Evolutionary conservation across 1,284 basidiomycete species (phyloP).

Genomic region (Boletus semigastroideus): DNA sequence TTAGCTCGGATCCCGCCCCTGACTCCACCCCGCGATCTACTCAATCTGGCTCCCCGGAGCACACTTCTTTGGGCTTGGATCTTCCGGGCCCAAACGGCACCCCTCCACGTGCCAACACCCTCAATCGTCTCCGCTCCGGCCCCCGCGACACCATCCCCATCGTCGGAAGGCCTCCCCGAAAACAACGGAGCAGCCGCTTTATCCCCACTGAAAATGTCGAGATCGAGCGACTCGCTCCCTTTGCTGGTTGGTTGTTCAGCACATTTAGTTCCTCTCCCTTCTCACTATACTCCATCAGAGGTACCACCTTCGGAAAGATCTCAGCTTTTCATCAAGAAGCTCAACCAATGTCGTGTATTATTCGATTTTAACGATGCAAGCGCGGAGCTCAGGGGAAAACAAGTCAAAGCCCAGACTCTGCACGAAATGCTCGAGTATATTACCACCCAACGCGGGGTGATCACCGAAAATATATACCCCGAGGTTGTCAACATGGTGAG

Average conservation of each 20-base stretch:
- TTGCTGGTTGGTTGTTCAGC: slow-evolving; percentile 60
- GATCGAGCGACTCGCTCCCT: slow-evolving; percentile 93
- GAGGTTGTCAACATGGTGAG: slow-evolving; percentile 98
- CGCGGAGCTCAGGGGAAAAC: slow-evolving; percentile 94
- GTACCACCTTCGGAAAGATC: slow-evolving; percentile 87
- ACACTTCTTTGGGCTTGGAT: slow-evolving; percentile 52
- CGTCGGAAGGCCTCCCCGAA: slow-evolving; percentile 91
- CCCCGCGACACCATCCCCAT: slow-evolving; percentile 96
- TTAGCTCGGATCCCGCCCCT: slow-evolving; percentile 73
- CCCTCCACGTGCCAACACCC: slow-evolving; percentile 61
- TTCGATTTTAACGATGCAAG: slow-evolving; percentile 99
- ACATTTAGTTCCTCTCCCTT: background rate
- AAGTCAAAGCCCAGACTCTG: slow-evolving; percentile 96
- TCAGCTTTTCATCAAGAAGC: slow-evolving; percentile 91
- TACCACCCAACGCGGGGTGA: slow-evolving; percentile 93
- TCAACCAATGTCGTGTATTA: slow-evolving; percentile 93
- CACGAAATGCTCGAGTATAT: slow-evolving; percentile 99
- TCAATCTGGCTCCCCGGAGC: slow-evolving; percentile 47
- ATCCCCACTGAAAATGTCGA: slow-evolving; percentile 96
- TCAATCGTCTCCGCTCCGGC: slow-evolving; percentile 68
- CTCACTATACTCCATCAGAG: slow-evolving; percentile 53
- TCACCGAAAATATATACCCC: slow-evolving; percentile 97
- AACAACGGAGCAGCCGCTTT: slow-evolving; percentile 94
- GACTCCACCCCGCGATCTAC: slow-evolving; percentile 49
- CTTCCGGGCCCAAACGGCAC: slow-evolving; percentile 43